phyloP scores from a whole-genome alignment of 2,329 filamentous ascomycete species.

The Alternaria postmessia region DNA sequence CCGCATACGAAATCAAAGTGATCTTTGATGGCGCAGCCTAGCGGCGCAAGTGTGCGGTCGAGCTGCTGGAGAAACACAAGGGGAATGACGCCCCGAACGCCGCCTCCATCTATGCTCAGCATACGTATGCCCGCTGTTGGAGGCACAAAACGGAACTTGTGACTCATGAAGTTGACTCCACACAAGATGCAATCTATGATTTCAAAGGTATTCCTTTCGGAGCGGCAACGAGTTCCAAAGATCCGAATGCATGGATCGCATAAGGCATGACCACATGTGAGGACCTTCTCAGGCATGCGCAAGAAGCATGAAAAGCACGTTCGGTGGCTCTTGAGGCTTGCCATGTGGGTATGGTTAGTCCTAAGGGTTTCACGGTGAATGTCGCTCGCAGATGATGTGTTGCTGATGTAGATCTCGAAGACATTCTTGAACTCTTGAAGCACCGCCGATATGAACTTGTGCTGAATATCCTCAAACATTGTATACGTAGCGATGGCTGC shows the following conservation, averaged over 20 bases:
- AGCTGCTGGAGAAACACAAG: conserved; percentile 23
- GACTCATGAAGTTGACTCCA: conserved; percentile 11
- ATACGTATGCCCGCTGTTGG: conserved; percentile 23
- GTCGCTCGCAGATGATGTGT: not conserved
- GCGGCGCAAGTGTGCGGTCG: conserved; percentile 5
- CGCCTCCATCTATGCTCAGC: conserved; percentile 22
- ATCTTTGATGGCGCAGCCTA: conserved; percentile 12
- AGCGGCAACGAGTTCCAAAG: conserved; percentile 9
- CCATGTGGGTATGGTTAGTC: conserved; percentile 13
- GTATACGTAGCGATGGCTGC: conserved; percentile 15
- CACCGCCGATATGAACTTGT: conserved; percentile 11
- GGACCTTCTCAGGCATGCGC: conserved; percentile 24
- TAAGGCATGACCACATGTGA: conserved; percentile 20
- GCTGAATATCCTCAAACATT: conserved; percentile 5
- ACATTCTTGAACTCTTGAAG: not conserved
- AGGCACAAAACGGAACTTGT: conserved; percentile 17
- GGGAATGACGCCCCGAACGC: conserved; percentile 24
- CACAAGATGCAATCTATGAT: conserved; percentile 19
- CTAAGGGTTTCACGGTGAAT: conserved; percentile 4
- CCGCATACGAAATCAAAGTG: conserved; percentile 21
- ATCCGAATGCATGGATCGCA: conserved; percentile 19
- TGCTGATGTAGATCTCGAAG: not conserved
- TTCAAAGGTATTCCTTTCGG: conserved; percentile 17
- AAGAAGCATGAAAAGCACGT: conserved; percentile 26
- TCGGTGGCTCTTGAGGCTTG: conserved; percentile 17